These are phyloP conservation scores for Geum urbanum DNA, from an alignment of 306 rosid species.

Conservation along the genomic window DNA sequence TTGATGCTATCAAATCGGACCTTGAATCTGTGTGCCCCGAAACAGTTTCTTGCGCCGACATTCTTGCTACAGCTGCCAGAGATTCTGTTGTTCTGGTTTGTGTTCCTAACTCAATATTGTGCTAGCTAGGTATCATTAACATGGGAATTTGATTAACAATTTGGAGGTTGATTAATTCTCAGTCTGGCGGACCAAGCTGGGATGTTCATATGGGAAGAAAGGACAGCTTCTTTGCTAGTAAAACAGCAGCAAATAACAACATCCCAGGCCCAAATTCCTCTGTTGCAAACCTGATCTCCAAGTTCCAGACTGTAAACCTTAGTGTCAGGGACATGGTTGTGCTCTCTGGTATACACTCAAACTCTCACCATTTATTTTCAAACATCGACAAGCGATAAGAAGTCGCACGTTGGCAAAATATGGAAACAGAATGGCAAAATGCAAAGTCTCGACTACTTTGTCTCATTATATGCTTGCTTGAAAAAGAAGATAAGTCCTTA, in stretches of 20 bases:
- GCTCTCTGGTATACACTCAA: constrained; percentile 55
- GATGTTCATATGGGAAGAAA: constrained; percentile 73
- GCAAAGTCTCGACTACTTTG: not conserved
- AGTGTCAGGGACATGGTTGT: constrained; percentile 65
- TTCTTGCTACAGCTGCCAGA: constrained; percentile 71
- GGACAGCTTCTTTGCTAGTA: constrained; percentile 62
- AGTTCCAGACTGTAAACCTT: constrained; percentile 66
- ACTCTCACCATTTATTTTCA: not conserved
- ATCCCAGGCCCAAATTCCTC: constrained; percentile 82
- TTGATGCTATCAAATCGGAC: constrained; percentile 65
- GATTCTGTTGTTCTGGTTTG: constrained; percentile 76
- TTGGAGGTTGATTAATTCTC: not conserved
- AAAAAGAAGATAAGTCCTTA: not conserved
- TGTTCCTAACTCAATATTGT: not conserved
- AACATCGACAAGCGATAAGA: not conserved
- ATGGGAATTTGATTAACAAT: not conserved
- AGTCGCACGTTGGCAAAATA: not conserved
- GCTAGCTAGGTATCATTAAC: not conserved
- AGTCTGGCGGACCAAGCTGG: constrained; percentile 94
- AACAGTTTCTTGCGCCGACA: constrained; percentile 86
- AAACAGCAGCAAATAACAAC: constrained; percentile 58
- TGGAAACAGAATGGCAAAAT: not conserved
- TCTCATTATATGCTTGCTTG: not conserved
- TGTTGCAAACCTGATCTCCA: constrained; percentile 46
- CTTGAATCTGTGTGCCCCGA: constrained; percentile 63